Evolutionary conservation across 352 stramenopile species (phyloP).

Genomic region (Phytophthora boehmeriae): DNA sequence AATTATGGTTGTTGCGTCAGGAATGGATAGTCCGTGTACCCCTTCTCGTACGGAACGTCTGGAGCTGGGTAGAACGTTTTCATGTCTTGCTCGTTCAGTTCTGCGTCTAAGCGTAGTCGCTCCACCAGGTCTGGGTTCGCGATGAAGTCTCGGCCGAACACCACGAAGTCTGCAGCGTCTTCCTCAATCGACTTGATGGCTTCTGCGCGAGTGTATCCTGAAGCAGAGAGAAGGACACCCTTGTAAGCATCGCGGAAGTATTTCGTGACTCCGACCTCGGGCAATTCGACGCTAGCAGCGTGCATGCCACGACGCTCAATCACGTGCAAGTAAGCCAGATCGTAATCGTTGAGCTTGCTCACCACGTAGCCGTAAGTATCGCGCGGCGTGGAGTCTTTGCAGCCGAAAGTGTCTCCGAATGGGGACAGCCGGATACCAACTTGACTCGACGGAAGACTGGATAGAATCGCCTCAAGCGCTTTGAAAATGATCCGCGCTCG

Average conservation of each 20-base stretch:
- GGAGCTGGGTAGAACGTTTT: slow-evolving; percentile 23
- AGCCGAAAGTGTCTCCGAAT: slow-evolving; percentile 35
- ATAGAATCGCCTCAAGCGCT: slow-evolving; percentile 43
- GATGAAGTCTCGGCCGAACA: slow-evolving; percentile 54
- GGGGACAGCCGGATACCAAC: too few species aligned
- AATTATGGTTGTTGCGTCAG: too few species aligned
- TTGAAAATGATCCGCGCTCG: slow-evolving; percentile 65
- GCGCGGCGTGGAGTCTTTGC: slow-evolving; percentile 31
- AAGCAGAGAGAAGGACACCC: slow-evolving; percentile 37
- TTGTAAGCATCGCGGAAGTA: slow-evolving; percentile 37
- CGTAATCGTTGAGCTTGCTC: too few species aligned
- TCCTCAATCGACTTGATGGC: slow-evolving; percentile 32
- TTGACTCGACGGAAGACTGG: too few species aligned
- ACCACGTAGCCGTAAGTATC: slow-evolving; percentile 33
- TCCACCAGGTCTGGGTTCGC: slow-evolving; percentile 55
- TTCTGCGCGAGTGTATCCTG: slow-evolving; percentile 23
- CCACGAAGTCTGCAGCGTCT: slow-evolving; percentile 37
- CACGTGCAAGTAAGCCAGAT: too few species aligned
- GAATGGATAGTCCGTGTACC: slow-evolving; percentile 32
- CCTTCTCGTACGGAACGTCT: slow-evolving; percentile 4
- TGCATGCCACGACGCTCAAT: slow-evolving; percentile 32
- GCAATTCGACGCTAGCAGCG: slow-evolving; percentile 9
- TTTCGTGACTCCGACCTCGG: slow-evolving; percentile 32
- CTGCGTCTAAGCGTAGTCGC: slow-evolving; percentile 26
- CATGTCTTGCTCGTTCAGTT: slow-evolving; percentile 34